Evolutionary conservation across 1,284 basidiomycete genomes (phyloP), one percentile per base, ranked within the genome.

Genomic region (Schizophyllum commune): DNA sequence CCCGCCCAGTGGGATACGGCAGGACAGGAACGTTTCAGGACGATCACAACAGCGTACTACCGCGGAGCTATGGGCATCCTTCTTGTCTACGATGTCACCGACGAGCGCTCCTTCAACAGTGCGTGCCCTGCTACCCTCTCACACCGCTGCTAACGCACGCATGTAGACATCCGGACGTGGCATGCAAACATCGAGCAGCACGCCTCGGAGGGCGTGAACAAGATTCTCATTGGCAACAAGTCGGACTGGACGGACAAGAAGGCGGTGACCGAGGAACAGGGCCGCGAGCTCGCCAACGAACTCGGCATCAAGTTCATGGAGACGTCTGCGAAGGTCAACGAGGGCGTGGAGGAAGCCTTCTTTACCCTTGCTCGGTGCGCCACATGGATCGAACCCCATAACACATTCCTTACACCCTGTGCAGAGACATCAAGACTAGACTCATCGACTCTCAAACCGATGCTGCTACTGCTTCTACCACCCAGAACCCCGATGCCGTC

Each of bases 11-110:
- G 95, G 95, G 95, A 98, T 74, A 99, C 97, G 63, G 97, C 97
- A 57, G 96, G 97, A 52, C 97, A 99, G 80, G 97, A 99, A 79
- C 90, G 97, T 51, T 99, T 99, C 83, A 85, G 96, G 71, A 99
- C 97, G 55, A 99, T 99, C 75, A 99, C 97, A 54, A 98, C 96
- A 8, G 96, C 97, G n/a, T 99, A 99, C 78, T 99, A 99, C 81
- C 91, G 97, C 68, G 97, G 97, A 55, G 97, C 97, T 17, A 99
- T 99, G 96, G 97, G 97, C 60, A 99, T 99, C 71, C 81, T 99
- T 61, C 84, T 99, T 62, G 96, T 99, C 5, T 99, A 98, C 76
- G 97, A 99, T 73, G 95, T 99, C 52, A 99, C 97, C 32, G 96
- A 99, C 75, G 94, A 98, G 75, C 89, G 92, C 69, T 97, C 94